Evolutionary conservation across 1,139 yeast genomes (phyloP).

Genomic region (Taphrina communis): DNA sequence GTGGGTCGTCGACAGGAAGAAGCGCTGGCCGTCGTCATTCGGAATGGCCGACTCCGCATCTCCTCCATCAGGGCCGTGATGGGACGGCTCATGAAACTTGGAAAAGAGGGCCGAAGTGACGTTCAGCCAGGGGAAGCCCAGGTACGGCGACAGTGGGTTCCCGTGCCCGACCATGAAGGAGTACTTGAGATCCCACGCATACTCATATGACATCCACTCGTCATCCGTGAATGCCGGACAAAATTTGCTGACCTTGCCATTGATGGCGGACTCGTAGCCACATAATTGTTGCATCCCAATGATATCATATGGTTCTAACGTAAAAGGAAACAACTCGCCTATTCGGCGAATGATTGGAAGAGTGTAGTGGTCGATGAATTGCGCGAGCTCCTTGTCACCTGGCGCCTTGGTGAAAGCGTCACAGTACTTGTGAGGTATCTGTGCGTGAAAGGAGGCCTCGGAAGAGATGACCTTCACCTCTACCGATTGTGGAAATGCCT

Average conservation of each 20-base stretch:
- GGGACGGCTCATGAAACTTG: slow-evolving; percentile 34
- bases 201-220: slow-evolving; percentile 40
- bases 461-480: slow-evolving; percentile 27
- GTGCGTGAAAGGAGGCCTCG: slow-evolving; percentile 37
- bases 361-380: slow-evolving; percentile 32
- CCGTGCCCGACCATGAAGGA: slow-evolving; percentile 37
- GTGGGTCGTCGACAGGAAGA: slow-evolving; percentile 36
- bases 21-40: slow-evolving; percentile 27
- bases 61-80: slow-evolving; percentile 8
- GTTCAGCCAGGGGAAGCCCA: slow-evolving; percentile 39
- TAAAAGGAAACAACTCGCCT: slow-evolving; percentile 4
- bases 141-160: slow-evolving; percentile 33
- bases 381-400: slow-evolving; percentile 29
- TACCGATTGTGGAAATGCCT: slow-evolving; percentile 23
- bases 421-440: slow-evolving; percentile 38
- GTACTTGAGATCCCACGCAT: slow-evolving; percentile 36
- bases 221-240: slow-evolving; percentile 39
- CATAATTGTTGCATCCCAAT: slow-evolving; percentile 40
- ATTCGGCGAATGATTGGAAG: slow-evolving; percentile 23
- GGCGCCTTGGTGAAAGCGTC: slow-evolving; percentile 36
- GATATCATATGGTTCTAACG: slow-evolving; percentile 16
- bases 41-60: neutral
- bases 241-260: slow-evolving; percentile 17
- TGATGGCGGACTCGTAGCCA: slow-evolving; percentile 37
- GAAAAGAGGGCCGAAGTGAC: slow-evolving; percentile 33